Evolutionary conservation across 1,284 basidiomycete species (phyloP).

Genomic region (Trichosporon asahii): DNA sequence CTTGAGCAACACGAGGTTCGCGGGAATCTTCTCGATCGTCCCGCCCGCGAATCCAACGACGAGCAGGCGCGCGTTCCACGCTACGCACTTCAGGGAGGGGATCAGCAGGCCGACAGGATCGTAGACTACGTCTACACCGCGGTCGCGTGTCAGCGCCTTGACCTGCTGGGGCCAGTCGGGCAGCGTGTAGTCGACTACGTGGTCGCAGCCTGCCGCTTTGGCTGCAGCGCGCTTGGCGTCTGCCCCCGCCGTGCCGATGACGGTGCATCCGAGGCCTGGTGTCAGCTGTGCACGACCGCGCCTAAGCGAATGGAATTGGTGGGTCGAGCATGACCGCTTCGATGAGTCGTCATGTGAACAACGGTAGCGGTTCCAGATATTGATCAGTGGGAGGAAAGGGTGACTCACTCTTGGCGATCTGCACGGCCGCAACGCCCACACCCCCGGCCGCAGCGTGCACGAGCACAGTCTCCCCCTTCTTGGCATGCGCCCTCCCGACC

Average conservation of each 20-base stretch:
- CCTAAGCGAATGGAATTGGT: no score
- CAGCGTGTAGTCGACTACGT: conserved; percentile 50
- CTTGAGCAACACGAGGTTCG: conserved; percentile 83
- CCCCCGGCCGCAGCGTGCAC: conserved; percentile 81
- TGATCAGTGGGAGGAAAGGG: no score
- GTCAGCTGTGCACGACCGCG: no score
- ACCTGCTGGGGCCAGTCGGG: conserved; percentile 54
- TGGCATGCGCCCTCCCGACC: conserved; percentile 72
- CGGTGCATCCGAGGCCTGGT: conserved; percentile 46
- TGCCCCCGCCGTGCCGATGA: conserved; percentile 53
- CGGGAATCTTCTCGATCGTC: conserved; percentile 82
- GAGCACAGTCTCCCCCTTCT: conserved; percentile 79
- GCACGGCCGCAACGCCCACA: conserved; percentile 84
- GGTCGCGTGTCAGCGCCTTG: conserved; percentile 66
- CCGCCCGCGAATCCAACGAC: conserved; percentile 91
- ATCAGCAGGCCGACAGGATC: conserved; percentile 68
- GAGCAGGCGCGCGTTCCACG: conserved; percentile 86
- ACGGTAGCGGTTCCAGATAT: no score
- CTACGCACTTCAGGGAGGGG: conserved; percentile 72
- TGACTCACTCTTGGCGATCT: conserved; percentile 67
- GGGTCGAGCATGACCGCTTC: no score
- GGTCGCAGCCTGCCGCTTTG: conserved; percentile 49
- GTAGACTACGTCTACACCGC: conserved; percentile 82
- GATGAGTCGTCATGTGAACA: no score
- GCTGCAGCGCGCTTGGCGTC: conserved; percentile 50